Evolutionary conservation across 2,329 filamentous ascomycete species (phyloP), one percentile per base, ranked within the genome.

Genomic region (Pyricularia grisea): DNA sequence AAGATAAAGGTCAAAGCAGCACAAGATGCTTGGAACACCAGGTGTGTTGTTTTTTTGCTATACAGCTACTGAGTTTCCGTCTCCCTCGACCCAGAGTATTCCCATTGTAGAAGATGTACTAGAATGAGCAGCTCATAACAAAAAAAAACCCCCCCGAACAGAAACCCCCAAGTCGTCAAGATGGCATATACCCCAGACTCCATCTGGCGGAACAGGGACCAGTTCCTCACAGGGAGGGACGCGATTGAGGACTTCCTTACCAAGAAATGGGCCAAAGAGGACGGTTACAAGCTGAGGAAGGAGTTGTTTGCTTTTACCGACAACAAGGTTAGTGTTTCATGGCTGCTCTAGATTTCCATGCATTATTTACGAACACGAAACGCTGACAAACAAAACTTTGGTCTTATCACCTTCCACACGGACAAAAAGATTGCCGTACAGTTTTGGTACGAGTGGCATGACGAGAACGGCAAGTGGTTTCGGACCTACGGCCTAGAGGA

Each of bases 381-480:
- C 60, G 42, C 23, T 31, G 63, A 42, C 12, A 63, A 27, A 1
- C 1, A 30, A 30, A 3, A 31, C 61, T 14, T 11, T 64, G 25
- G 28, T 64, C 33, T 31, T 31, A n/a, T n/a, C 42, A 20, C 20
- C 36, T 23, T 42, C 17, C 17, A 20, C 23, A 50, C 20, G 11
- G 23, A 14, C 36, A 55, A 3, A 3, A 65, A 87, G 78, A 94
- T 94, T 72, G 92, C 92, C 0, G 93, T 96, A 27, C 92, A 97
- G 76, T 96, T 95, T 77, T 96, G 92, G 92, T 96, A 94, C 74
- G 90, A 96, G 78, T 94, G 88, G 79, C 85, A 88, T 72, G 91
- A 94, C 74, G 79, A 79, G 9, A 73, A 83, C 1, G 89, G 90
- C 55, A 88, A 92, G 77, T 97, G 92, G 92, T 94, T 90, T 84